Evolutionary conservation across 2,329 filamentous ascomycete species (phyloP).

Genomic region (Fusarium marasasianum): DNA sequence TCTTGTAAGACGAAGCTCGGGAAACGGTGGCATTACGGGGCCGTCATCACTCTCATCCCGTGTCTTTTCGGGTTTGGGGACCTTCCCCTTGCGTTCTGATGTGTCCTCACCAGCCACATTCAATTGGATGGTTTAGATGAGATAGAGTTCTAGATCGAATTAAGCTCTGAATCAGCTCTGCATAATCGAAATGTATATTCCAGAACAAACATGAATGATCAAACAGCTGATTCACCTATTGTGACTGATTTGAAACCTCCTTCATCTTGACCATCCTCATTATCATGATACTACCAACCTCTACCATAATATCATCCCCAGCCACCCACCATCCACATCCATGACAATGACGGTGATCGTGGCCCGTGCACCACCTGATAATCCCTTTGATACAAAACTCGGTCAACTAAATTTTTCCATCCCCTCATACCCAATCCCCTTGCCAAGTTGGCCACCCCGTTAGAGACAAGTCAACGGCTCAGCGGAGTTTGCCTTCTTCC

Average conservation of each 20-base stretch:
- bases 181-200: not conserved
- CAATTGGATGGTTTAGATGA: not conserved
- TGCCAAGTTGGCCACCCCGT: conserved; percentile 49
- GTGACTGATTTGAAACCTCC: not conserved
- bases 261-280: not conserved
- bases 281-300: conserved; percentile 14
- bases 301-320: conserved; percentile 9
- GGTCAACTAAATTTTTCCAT: conserved; percentile 50
- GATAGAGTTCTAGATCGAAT: not conserved
- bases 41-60: conserved; percentile 2
- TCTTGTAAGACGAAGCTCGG: conserved; percentile 24
- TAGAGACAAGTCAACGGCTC: conserved; percentile 51
- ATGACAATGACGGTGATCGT: not conserved
- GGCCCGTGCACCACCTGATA: conserved; percentile 21
- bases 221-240: not conserved
- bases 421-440: conserved; percentile 35
- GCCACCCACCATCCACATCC: conserved; percentile 18
- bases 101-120: conserved; percentile 14
- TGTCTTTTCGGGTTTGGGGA: conserved; percentile 7
- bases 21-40: conserved; percentile 15
- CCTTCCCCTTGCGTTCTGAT: conserved; percentile 1
- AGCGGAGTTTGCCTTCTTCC: conserved; percentile 49
- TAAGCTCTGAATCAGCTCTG: not conserved
- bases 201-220: not conserved
- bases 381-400: conserved; percentile 35